Evolutionary conservation across 768 basidiomycete genomes (phyloP).

Genomic region (Tulasnella sp.): DNA sequence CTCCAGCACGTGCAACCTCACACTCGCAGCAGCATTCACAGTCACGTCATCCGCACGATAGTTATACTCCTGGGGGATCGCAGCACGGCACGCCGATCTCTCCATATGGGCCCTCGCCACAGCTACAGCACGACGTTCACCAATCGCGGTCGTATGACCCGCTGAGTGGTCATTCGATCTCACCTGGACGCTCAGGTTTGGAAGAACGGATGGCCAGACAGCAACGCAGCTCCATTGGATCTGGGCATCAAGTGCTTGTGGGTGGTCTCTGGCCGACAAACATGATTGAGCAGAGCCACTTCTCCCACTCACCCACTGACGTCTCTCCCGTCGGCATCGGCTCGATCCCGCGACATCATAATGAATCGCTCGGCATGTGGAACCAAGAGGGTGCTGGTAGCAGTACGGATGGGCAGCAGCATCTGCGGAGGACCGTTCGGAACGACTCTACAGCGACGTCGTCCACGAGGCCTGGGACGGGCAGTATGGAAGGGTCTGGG

Average conservation of each 20-base stretch:
- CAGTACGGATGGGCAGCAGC: no score
- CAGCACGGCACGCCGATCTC: not conserved
- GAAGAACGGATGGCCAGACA: no score
- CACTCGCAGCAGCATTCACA: not conserved
- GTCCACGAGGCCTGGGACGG: not conserved
- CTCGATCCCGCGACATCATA: not conserved
- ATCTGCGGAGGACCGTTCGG: not conserved
- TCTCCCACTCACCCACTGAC: not conserved
- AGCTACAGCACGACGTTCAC: no score
- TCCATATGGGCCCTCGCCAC: not conserved
- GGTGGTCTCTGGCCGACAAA: not conserved
- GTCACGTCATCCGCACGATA: not conserved
- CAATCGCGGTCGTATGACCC: no score
- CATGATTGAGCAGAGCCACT: not conserved
- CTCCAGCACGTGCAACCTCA: not conserved
- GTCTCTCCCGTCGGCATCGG: not conserved
- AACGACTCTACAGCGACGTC: not conserved
- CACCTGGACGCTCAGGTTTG: no score
- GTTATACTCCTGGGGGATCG: no score
- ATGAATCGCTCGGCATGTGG: no score
- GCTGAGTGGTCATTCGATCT: no score
- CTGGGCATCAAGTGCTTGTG: no score
- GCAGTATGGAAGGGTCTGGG: not conserved
- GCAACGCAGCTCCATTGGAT: no score
- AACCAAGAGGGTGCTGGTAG: no score